Percentiles rank a stretch among this genome's conserved stretches.
These are phyloP conservation scores for Aspergillus felis DNA, from an alignment of 2,329 filamentous ascomycete genomes.

Conservation along the genomic window DNA sequence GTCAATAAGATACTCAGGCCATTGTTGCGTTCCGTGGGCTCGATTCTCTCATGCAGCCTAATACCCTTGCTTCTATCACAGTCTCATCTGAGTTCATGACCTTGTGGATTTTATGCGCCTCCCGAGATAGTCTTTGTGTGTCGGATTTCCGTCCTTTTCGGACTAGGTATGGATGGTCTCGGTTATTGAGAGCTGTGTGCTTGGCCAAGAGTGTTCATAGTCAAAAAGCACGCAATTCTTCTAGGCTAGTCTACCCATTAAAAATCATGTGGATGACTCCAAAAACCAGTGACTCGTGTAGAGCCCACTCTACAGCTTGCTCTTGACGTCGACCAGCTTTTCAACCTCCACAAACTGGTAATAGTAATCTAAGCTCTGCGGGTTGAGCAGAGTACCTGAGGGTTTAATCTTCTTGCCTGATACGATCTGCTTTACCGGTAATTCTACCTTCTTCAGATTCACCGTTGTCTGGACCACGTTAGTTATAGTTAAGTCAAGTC, in stretches of 20 bases:
- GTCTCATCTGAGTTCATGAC: not conserved
- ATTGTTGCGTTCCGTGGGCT: constrained; percentile 4
- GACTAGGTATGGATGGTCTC: too few relatives aligned
- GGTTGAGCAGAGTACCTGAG: constrained; percentile 73
- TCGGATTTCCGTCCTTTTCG: too few relatives aligned
- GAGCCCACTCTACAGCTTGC: constrained; percentile 15
- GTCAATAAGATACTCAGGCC: constrained; percentile 8
- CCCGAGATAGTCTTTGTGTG: too few relatives aligned
- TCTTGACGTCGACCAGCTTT: constrained; percentile 43
- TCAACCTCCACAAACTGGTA: constrained; percentile 75
- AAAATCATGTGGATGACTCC: not conserved
- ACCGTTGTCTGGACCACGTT: constrained; percentile 61
- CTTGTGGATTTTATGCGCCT: too few relatives aligned
- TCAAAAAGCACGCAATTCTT: not conserved
- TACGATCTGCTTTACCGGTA: constrained; percentile 81
- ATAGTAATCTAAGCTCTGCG: constrained; percentile 70
- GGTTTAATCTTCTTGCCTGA: constrained; percentile 70
- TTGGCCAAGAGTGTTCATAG: too few relatives aligned
- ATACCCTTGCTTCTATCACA: constrained; percentile 2
- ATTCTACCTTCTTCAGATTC: constrained; percentile 79
- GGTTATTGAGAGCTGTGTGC: too few relatives aligned
- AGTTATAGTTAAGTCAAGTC: not conserved
- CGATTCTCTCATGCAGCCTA: not conserved
- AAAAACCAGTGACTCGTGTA: not conserved
- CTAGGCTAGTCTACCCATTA: not conserved